Evolutionary conservation across 139 green algal species (phyloP).

Genomic region (Closterium sp.): DNA sequence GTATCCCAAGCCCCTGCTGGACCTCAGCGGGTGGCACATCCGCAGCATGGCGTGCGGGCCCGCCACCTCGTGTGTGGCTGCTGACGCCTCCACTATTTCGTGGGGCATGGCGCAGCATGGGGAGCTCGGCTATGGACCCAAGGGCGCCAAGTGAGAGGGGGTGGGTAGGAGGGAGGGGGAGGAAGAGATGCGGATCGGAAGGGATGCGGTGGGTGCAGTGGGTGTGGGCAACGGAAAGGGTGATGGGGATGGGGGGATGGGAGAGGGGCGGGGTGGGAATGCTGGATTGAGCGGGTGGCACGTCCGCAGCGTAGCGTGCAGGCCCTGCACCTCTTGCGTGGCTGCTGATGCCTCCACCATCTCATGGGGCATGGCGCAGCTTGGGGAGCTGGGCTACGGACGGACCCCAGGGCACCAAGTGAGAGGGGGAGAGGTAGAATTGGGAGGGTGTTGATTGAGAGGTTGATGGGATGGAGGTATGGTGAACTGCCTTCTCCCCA

Average conservation of each 20-base stretch:
- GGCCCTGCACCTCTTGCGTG: no score
- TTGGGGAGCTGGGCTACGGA: neutral
- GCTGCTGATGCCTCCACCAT: no score
- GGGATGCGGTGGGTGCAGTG: no score
- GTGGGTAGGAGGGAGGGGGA: neutral
- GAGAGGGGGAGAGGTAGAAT: no score
- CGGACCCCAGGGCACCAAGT: neutral
- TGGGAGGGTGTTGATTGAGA: no score
- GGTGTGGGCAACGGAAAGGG: no score
- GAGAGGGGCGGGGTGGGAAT: neutral
- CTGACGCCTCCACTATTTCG: slow-evolving; percentile 66
- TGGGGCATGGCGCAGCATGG: slow-evolving; percentile 78
- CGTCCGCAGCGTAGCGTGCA: no score
- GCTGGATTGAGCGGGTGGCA: no score
- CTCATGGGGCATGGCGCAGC: no score
- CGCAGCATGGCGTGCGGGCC: slow-evolving; percentile 74
- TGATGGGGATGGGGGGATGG: no score
- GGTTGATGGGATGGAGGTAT: no score
- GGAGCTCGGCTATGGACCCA: slow-evolving; percentile 85
- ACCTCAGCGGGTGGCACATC: slow-evolving; percentile 81
- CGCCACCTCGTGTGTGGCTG: slow-evolving; percentile 71
- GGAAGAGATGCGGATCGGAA: no score
- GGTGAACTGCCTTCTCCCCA: neutral
- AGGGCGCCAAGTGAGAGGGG: slow-evolving; percentile 75
- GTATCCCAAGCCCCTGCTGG: slow-evolving; percentile 76